Conservation (phyloP, 164 flowering plant genomes). For the Vitis riparia region DNA sequence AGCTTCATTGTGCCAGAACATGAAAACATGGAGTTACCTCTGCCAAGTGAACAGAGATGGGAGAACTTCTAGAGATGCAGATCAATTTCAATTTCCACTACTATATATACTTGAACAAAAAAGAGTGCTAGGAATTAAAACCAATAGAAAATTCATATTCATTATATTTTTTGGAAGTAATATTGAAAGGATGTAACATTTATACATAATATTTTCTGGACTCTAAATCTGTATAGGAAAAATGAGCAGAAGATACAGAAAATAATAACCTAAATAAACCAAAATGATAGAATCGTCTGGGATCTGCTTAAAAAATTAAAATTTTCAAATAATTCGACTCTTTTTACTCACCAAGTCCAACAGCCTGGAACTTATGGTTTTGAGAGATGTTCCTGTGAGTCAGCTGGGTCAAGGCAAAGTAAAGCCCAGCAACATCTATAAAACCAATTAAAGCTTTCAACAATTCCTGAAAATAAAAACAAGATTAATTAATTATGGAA, state of each 20-base stretch:
- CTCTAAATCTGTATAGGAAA: no score
- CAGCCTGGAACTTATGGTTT: slow-evolving; percentile 96
- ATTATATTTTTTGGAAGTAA: no score
- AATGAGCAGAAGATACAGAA: no score
- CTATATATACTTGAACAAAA: no score
- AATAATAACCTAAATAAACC: no score
- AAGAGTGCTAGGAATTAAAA: no score
- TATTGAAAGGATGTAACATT: background rate
- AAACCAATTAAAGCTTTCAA: slow-evolving; percentile 91
- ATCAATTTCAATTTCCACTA: no score
- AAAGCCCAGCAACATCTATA: slow-evolving; percentile 95
- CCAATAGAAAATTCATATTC: background rate
- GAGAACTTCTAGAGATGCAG: no score
- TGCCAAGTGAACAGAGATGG: background rate
- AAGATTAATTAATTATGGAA: background rate
- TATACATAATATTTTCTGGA: no score
- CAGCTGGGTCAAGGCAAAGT: slow-evolving; percentile 92
- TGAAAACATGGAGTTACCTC: background rate
- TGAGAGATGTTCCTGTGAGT: slow-evolving; percentile 98
- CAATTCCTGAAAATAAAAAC: slow-evolving; percentile 58
- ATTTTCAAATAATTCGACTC: no score
- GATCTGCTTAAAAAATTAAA: no score
- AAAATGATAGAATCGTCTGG: no score
- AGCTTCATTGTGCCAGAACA: background rate
- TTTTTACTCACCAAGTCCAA: slow-evolving; percentile 82